Conservation (phyloP, 2,329 filamentous ascomycete genomes). For the Paraphoma sp. region DNA sequence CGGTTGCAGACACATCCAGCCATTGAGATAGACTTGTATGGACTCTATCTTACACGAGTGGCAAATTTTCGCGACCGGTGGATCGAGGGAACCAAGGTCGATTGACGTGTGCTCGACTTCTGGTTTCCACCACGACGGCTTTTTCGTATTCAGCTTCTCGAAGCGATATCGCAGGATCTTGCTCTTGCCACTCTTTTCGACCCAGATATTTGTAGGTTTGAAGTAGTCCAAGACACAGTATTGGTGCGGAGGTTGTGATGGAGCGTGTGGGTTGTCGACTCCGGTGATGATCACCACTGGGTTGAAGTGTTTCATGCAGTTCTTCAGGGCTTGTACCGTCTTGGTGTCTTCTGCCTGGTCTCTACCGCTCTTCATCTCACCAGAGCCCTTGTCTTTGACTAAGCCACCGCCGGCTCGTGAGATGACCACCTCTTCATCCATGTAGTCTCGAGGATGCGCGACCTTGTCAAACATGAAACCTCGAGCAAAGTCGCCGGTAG, state of each 20-base stretch:
- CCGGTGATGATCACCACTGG: constrained; percentile 63
- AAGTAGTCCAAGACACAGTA: constrained; percentile 75
- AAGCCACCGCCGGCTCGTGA: constrained; percentile 66
- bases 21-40: constrained; percentile 51
- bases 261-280: constrained; percentile 56
- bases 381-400: constrained; percentile 52
- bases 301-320: constrained; percentile 55
- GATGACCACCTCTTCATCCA: constrained; percentile 68
- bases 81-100: constrained; percentile 35
- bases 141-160: constrained; percentile 64
- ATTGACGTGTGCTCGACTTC: constrained; percentile 36
- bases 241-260: constrained; percentile 60
- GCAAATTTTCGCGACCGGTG: constrained; percentile 47
- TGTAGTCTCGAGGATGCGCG: constrained; percentile 61
- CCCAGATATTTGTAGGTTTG: constrained; percentile 72
- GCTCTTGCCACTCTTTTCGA: constrained; percentile 59
- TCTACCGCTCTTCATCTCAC: constrained; percentile 54
- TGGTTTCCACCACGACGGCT: constrained; percentile 66
- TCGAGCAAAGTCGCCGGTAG: constrained; percentile 55
- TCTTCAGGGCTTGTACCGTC: constrained; percentile 51
- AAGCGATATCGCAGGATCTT: constrained; percentile 67
- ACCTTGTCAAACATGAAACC: constrained; percentile 67
- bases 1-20: constrained; percentile 66
- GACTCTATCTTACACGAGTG: constrained; percentile 37
- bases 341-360: constrained; percentile 53